Evolutionary conservation across 805 yeast species (phyloP).

Genomic region (Wickerhamiella alocasiicola): DNA sequence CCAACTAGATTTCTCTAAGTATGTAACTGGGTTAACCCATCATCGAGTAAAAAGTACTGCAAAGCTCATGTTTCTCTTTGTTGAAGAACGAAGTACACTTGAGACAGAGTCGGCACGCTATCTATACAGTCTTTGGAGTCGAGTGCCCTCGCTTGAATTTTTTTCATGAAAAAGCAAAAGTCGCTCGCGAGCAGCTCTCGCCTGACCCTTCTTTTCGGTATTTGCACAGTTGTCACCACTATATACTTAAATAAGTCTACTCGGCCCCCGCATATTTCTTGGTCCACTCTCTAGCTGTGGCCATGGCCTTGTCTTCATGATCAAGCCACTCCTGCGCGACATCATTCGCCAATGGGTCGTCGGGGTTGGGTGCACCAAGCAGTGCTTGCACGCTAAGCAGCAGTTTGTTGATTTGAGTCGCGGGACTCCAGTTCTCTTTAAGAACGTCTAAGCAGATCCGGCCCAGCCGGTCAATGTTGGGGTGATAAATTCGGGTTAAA

Average conservation of each 20-base stretch:
- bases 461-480: slow-evolving; percentile 89
- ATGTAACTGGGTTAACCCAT: no score
- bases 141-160: no score
- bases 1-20: slow-evolving; percentile 22
- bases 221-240: no score
- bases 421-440: slow-evolving; percentile 96
- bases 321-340: slow-evolving; percentile 96
- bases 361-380: slow-evolving; percentile 93
- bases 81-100: no score
- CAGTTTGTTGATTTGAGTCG: slow-evolving; percentile 87
- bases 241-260: no score
- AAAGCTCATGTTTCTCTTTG: no score
- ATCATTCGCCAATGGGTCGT: slow-evolving; percentile 95
- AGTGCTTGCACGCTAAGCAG: slow-evolving; percentile 85
- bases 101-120: no score
- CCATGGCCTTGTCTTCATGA: slow-evolving; percentile 67
- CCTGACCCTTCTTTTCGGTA: no score
- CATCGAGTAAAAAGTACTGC: no score
- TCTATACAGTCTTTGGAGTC: no score
- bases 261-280: slow-evolving; percentile 42
- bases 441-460: slow-evolving; percentile 91
- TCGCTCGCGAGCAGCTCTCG: no score
- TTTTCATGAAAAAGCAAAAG: no score
- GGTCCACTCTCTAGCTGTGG: slow-evolving; percentile 71
- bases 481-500: slow-evolving; percentile 88